Percentiles rank a stretch among this genome's conserved stretches.
phyloP scores from a whole-genome alignment of 179 eudicot species.

The Heliamphora pulchella region DNA sequence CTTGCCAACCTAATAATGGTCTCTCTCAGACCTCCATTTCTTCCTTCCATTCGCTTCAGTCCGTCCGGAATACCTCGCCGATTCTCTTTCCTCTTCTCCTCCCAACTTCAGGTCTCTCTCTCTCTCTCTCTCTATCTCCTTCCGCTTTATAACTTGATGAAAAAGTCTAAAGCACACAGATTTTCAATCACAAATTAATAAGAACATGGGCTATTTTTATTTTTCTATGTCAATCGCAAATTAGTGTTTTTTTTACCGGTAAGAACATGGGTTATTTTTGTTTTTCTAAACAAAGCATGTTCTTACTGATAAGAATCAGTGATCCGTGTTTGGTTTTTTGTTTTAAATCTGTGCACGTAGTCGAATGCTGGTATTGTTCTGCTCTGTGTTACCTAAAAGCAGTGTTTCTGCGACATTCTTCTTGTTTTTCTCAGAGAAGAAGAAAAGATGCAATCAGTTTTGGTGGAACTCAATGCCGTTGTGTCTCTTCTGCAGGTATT shows the following conservation, averaged over 20 bases:
- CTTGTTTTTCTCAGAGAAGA: background rate
- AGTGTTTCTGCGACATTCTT: no score
- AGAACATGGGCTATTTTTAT: no score
- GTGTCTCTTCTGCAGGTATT: slow-evolving; percentile 6
- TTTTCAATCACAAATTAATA: no score
- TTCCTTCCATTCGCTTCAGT: slow-evolving; percentile 10
- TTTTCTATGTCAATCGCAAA: no score
- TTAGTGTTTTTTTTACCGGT: no score
- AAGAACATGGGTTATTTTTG: no score
- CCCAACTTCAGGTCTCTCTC: slow-evolving; percentile 1
- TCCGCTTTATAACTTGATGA: no score
- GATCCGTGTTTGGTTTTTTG: no score
- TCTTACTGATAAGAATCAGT: no score
- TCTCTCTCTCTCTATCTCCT: background rate
- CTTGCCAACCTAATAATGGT: background rate
- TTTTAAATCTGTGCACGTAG: background rate
- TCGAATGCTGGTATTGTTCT: background rate
- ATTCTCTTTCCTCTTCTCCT: background rate
- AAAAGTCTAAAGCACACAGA: no score
- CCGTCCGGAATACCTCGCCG: background rate
- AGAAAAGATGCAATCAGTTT: background rate
- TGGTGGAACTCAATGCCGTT: background rate
- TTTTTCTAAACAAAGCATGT: no score
- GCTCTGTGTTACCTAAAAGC: background rate
- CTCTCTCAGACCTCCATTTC: background rate